Evolutionary conservation across 257 asterid genomes (phyloP).

Genomic region (Fraxinus excelsior): DNA sequence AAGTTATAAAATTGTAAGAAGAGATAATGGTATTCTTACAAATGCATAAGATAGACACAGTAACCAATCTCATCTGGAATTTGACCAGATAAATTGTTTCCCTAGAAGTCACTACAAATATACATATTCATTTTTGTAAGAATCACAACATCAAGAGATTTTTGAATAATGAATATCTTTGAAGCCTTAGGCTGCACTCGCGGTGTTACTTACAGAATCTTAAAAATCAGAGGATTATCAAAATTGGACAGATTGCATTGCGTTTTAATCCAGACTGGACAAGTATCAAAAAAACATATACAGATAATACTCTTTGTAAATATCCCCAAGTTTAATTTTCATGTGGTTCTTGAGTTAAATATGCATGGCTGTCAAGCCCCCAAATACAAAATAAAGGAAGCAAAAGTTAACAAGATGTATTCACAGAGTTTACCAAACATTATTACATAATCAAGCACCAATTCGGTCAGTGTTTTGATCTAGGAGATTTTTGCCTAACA

Average conservation of each 20-base stretch:
- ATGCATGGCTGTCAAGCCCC: too few species aligned
- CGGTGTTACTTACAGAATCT: background rate
- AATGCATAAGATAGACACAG: conserved; percentile 56
- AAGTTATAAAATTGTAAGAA: background rate
- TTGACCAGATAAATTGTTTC: conserved; percentile 86
- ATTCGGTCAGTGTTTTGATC: too few species aligned
- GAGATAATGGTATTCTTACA: conserved; percentile 43
- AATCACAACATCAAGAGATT: background rate
- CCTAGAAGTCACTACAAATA: conserved; percentile 76
- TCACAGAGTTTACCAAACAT: too few species aligned
- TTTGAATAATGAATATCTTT: background rate
- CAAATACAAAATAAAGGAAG: too few species aligned
- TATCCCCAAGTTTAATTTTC: background rate
- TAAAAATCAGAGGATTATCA: too few species aligned
- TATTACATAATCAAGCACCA: too few species aligned
- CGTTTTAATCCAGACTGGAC: background rate
- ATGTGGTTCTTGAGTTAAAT: background rate
- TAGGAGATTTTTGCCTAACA: too few species aligned
- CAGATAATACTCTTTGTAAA: too few species aligned
- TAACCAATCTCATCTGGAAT: conserved; percentile 93
- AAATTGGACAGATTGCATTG: background rate
- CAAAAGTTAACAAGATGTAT: too few species aligned
- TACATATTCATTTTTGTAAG: background rate
- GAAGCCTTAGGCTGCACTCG: background rate
- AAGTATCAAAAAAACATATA: too few species aligned